phyloP scores from a whole-genome alignment of 2,329 filamentous ascomycete species.

The Podosphaera fusca region DNA sequence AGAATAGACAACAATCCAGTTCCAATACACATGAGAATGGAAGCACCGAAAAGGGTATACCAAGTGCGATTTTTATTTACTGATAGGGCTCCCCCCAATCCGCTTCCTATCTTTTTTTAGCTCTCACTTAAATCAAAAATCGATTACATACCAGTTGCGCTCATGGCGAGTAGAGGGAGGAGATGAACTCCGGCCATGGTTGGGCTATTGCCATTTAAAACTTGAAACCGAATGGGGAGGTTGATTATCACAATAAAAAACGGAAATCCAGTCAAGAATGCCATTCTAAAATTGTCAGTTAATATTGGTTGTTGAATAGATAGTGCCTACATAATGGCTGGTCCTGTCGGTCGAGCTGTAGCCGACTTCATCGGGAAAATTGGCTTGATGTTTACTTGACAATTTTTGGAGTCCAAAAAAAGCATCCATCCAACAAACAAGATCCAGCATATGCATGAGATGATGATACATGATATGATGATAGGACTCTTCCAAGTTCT shows the following conservation, averaged over 20 bases:
- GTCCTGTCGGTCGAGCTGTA: background rate
- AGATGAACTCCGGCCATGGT: constrained; percentile 33
- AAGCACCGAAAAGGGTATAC: background rate
- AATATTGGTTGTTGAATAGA: background rate
- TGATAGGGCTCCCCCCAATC: background rate
- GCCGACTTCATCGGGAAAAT: background rate
- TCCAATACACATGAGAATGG: background rate
- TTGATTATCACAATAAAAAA: constrained; percentile 35
- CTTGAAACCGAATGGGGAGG: constrained; percentile 36
- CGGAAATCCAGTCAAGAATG: constrained; percentile 29
- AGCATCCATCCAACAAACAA: constrained; percentile 15
- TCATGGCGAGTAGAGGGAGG: constrained; percentile 32
- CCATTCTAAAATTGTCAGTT: background rate
- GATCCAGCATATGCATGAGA: constrained; percentile 12
- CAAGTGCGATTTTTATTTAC: background rate
- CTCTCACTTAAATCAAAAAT: too few relatives aligned
- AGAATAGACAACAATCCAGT: background rate
- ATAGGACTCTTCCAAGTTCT: constrained; percentile 21
- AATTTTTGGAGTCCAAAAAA: background rate
- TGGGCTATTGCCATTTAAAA: constrained; percentile 29
- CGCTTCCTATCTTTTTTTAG: background rate
- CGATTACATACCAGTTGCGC: constrained; percentile 19
- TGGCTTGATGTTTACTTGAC: constrained; percentile 2
- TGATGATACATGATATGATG: constrained; percentile 16
- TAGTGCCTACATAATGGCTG: background rate